Evolutionary conservation across 495 filamentous ascomycete species (phyloP), one percentile per base, ranked within the genome.

Genomic region (Neurospora pannonica): DNA sequence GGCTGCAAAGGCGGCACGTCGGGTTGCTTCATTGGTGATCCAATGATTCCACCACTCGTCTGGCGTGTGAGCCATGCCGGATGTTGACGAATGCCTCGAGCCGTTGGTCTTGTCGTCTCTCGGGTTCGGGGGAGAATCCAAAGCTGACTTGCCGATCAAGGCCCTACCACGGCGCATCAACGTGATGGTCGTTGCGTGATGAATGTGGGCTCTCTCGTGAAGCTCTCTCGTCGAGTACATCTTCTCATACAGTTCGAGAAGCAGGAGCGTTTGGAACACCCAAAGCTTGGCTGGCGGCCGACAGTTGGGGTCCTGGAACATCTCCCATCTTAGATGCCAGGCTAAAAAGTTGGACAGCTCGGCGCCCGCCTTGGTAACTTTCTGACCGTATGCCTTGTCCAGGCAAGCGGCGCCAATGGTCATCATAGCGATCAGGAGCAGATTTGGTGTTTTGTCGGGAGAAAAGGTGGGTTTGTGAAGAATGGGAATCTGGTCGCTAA

Each of bases 1-100:
- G 3, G 96, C 96, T 19, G 92, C 95, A 85, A 98, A 99, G 0
- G 95, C 96, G 5, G 92, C 94, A 48, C 96, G 89, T 40, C 94
- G 88, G 3, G 94, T 97, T 19, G 95, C 92, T 80, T 99, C 96
- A 48, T 94, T 93, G 7, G 93, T 95, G 79, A 98, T 97, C 96
- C 96, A 99, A 76, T 94, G 91, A 76, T 94, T 93, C 96, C 96
- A 99, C 83, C 92, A 96, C 78, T 97, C 94, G 73, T 97, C 96
- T 1, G 90, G 88, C 3, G 90, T 93, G 71, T 91, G 88, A 17
- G 85, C 83, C 73, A 84, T 79, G 31, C 86, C 87, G 5, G 87
- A 88, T 5, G 88, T 87, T 37, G 90, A 89, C 28, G 89, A 86
- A 60, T 90, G 87, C 24, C 87, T 84, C 71, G 89, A 90, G 21